Evolutionary conservation across 2,329 filamentous ascomycete genomes (phyloP).

Genomic region (Nothopassalora personata): DNA sequence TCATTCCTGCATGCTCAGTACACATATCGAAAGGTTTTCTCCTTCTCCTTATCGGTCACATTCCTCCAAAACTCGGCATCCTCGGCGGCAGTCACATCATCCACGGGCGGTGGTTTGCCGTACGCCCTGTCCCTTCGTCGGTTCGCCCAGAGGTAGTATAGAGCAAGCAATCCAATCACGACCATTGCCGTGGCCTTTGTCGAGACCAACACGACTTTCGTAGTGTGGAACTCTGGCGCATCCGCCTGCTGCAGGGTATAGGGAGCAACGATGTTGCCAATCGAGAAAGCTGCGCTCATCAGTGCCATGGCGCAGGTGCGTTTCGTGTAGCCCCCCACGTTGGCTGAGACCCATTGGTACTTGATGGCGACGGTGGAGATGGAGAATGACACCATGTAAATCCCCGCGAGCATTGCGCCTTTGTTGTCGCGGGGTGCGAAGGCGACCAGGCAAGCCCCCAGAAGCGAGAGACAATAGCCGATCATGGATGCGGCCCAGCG

Average conservation of each 20-base stretch:
- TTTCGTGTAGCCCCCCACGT: conserved; percentile 70
- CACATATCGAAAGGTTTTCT: conserved; percentile 3
- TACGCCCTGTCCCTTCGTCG: conserved; percentile 4
- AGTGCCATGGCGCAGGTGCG: conserved; percentile 52
- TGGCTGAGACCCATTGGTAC: conserved; percentile 32
- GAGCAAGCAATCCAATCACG: conserved; percentile 41
- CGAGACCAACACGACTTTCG: conserved; percentile 38
- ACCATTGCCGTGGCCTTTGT: conserved; percentile 31
- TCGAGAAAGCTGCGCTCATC: conserved; percentile 25
- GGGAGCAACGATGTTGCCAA: conserved; percentile 39
- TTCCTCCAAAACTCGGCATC: background rate
- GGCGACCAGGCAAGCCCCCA: conserved; percentile 26
- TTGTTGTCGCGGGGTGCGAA: conserved; percentile 36
- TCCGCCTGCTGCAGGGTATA: conserved; percentile 35
- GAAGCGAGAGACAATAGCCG: conserved; percentile 6
- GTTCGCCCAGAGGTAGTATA: conserved; percentile 27
- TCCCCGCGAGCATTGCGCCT: conserved; percentile 38
- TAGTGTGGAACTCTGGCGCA: conserved; percentile 37
- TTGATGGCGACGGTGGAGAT: conserved; percentile 17
- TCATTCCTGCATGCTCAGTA: background rate
- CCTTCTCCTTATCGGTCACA: conserved; percentile 1
- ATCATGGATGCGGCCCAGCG: conserved; percentile 24
- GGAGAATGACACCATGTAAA: conserved; percentile 36
- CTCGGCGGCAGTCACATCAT: background rate
- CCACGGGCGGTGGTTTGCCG: background rate